Base-by-base conservation (phyloP, 306 rosid species). In the Fragaria vesca region DNA sequence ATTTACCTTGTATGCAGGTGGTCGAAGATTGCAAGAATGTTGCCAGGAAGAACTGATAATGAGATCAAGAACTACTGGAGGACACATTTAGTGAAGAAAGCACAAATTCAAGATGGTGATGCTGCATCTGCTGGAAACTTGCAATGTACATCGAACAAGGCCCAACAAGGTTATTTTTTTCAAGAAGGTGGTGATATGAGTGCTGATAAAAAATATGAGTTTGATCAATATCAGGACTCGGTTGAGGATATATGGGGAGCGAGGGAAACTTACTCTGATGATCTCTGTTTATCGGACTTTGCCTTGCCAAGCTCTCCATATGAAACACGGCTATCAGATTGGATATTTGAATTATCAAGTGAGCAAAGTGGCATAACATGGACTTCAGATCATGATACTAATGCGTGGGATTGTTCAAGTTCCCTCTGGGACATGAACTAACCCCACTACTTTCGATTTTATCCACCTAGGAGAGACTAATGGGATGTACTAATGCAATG, bases 61-160 rank as follows among this genome's bases (percentile, higher is more conserved):
- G 88, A 86, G 82, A 85, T 93, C 67, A 91, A 93, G 83, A 91
- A 93, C 61, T 84, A 88, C 65, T 93, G 92, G 97, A 89, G 91
- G 83, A 85, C 87, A 42, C 81, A 83, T 81, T 80, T 88, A 12
- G 81, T 79, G 13, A 91, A 88, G 76, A 83, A 58, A 78, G 17
- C 76, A 78, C 82, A 75, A 79, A 73, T 46, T 52, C 81, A 76
- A 70, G 82, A 75, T 79, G 81, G 65, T 62, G 34, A 43, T 62
- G 78, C 0, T 62, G 78, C 0, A 5, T 57, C 45, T 66, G 62
- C 82, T 82, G 88, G 79, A 46, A 76, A 77, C 66, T 71, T 66
- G 16, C 79, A 68, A 24, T 32, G 43, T 71, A 15, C 80, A 51
- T 16, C 50, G 52, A 76, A 80, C 30, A 82, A 60, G 28, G 6